A percentile compares a stretch with the other conserved stretches of the same genome.
phyloP scores from a whole-genome alignment of 73 alveolate species.

The Paramecium pentaurelia region DNA sequence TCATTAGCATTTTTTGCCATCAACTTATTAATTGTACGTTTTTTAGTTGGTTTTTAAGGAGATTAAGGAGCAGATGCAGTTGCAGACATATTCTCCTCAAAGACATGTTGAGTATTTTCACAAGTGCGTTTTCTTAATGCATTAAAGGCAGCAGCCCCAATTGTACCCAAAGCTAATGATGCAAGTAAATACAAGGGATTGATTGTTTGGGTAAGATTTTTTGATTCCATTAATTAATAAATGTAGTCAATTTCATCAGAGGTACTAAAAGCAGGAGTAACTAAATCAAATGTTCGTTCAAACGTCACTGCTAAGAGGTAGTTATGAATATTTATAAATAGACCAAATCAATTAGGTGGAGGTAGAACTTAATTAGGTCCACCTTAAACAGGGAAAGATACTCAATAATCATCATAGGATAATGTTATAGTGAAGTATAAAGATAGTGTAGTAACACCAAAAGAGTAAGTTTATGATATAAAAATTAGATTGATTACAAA shows the following conservation, averaged over 20 bases:
- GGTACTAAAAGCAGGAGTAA: conserved; percentile 41
- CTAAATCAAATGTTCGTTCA: not conserved
- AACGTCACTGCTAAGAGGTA: not conserved
- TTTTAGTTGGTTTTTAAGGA: not conserved
- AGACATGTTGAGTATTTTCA: not conserved
- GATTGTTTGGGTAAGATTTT: not conserved
- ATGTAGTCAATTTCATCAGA: conserved; percentile 1
- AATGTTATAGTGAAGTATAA: not conserved
- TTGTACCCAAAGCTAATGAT: not conserved
- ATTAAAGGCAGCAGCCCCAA: conserved; percentile 22
- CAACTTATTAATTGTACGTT: not conserved
- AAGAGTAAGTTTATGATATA: not conserved
- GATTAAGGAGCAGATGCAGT: not conserved
- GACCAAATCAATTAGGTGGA: not conserved
- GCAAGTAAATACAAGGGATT: conserved; percentile 15
- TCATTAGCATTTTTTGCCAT: conserved; percentile 18
- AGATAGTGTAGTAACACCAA: conserved; percentile 16
- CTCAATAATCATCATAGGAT: not conserved
- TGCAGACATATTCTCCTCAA: not conserved
- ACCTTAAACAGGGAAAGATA: conserved; percentile 12
- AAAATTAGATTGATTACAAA: conserved; percentile 12
- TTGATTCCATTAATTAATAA: not conserved
- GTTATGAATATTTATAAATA: not conserved
- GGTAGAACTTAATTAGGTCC: conserved; percentile 27
- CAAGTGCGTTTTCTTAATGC: not conserved